Base-by-base conservation (phyloP, 2,329 filamentous ascomycete species). In the Taxawa tesnikishii region DNA sequence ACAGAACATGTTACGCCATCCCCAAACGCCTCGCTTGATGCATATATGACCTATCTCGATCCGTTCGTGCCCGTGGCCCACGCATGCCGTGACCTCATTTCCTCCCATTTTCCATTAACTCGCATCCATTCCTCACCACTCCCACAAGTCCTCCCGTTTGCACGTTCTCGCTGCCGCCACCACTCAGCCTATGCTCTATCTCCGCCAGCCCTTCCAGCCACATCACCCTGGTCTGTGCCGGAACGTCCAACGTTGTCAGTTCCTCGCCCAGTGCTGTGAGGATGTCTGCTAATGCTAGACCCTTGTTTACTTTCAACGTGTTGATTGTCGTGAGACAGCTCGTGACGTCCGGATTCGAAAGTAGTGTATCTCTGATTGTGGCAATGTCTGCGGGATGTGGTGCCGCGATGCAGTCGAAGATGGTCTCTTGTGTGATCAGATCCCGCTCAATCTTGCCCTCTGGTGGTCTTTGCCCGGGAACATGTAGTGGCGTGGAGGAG, bases 361-460 rank as follows among this genome's bases (percentile, higher is more conserved):
- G 70, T 18, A 98, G 68, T 1, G 84, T 93, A 43, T 79, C 71
- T 43, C 87, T 68, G 33, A 98, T 96, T 45, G 81, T 75, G 43
- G 73, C 70, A 49, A 96, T 84, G 47, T 94, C 88, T 15, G 79
- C 75, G 1, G 90, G 90, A 44, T 92, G 87, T 4, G 90, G 90
- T 2, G 88, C 88, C 6, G 90, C 90, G 51, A 98, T 93, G 58
- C 90, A 98, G 57, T 85, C 87, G 66, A 94, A 98, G 50, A 98
- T 96, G 6, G 76, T 79, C 13, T 83, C 84, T 53, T 94, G 81
- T 21, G 82, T 94, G 43, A 94, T 94, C 44, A 83, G 73, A 38
- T 96, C 88, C 25, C 84, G 71, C 34, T 79, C 67, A 16, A 87
- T 74, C 33, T 58, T 71, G 63, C 39, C 67, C 17, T 53, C 49